A percentile compares a stretch with the other conserved stretches of the same genome.
These are phyloP conservation scores for Cryptosporidium parvum DNA, from an alignment of 169 alveolate genomes.

Conservation along the genomic window DNA sequence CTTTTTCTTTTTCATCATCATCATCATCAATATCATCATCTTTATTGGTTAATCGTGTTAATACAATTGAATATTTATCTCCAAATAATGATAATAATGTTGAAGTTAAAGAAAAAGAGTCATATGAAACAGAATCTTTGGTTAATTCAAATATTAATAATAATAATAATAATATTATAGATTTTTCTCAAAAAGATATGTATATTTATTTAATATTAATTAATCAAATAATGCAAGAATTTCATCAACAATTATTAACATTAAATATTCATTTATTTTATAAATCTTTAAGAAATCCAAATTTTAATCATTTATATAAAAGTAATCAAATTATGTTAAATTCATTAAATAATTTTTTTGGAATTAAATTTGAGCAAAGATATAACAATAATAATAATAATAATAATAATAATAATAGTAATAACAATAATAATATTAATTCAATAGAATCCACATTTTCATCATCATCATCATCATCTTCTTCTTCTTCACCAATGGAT, in stretches of 20 bases:
- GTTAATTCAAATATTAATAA: background rate
- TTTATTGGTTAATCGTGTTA: background rate
- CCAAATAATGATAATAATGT: background rate
- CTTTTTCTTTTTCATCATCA: background rate
- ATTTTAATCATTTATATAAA: background rate
- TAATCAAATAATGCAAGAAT: slow-evolving; percentile 25
- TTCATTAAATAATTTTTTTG: slow-evolving; percentile 28
- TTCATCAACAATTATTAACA: slow-evolving; percentile 25
- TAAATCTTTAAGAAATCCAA: slow-evolving; percentile 21
- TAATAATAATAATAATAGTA: too few species aligned
- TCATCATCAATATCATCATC: background rate
- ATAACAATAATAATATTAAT: too few species aligned
- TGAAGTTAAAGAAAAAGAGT: background rate
- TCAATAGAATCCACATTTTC: background rate
- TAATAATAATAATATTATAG: background rate
- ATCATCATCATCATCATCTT: too few species aligned
- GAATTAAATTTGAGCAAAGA: background rate
- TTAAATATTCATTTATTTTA: slow-evolving; percentile 49
- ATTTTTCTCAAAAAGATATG: slow-evolving; percentile 32
- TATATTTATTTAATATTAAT: slow-evolving; percentile 13
- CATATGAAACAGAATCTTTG: background rate
- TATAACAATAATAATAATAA: background rate
- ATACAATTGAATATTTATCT: slow-evolving; percentile 14
- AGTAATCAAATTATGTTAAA: background rate
- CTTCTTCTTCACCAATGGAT: background rate